phyloP scores from a whole-genome alignment of 192 early-diverging fungal species.

The Coemansia sp. region DNA sequence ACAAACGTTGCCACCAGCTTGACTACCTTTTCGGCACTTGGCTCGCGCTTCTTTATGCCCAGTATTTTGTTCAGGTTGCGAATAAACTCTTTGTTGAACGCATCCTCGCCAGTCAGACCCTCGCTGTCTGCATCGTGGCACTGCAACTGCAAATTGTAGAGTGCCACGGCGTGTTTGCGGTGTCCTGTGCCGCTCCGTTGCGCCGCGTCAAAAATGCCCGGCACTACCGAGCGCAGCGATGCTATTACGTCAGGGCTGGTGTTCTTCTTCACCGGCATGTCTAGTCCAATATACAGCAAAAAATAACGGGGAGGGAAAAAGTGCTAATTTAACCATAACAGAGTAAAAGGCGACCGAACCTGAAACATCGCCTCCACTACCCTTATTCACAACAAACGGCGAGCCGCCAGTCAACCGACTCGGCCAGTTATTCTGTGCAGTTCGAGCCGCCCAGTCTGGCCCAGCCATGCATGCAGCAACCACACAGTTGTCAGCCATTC shows the following conservation, averaged over 20 bases:
- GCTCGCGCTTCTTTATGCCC: slow-evolving; percentile 70
- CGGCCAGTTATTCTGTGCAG: neutral
- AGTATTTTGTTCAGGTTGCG: slow-evolving; percentile 78
- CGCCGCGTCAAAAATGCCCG: slow-evolving; percentile 74
- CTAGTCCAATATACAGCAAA: slow-evolving; percentile 1
- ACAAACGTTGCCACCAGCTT: slow-evolving; percentile 76
- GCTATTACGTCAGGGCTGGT: slow-evolving; percentile 44
- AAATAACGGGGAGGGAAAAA: slow-evolving; percentile 2
- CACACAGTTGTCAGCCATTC: neutral
- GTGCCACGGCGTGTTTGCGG: slow-evolving; percentile 69
- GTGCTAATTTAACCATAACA: too few relatives aligned
- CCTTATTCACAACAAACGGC: slow-evolving; percentile 13
- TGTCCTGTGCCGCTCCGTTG: slow-evolving; percentile 65
- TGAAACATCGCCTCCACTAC: too few relatives aligned
- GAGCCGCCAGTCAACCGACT: too few relatives aligned
- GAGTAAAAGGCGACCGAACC: too few relatives aligned
- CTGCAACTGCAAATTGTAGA: slow-evolving; percentile 71
- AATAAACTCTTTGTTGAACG: slow-evolving; percentile 74
- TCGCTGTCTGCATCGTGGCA: slow-evolving; percentile 47
- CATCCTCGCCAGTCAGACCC: slow-evolving; percentile 59
- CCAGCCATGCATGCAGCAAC: neutral
- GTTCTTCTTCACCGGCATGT: slow-evolving; percentile 34
- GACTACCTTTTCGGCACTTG: slow-evolving; percentile 68
- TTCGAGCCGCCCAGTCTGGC: neutral
- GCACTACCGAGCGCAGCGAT: slow-evolving; percentile 55